phyloP scores from a whole-genome alignment of 331 rosid genomes.

The Quercus phellos region DNA sequence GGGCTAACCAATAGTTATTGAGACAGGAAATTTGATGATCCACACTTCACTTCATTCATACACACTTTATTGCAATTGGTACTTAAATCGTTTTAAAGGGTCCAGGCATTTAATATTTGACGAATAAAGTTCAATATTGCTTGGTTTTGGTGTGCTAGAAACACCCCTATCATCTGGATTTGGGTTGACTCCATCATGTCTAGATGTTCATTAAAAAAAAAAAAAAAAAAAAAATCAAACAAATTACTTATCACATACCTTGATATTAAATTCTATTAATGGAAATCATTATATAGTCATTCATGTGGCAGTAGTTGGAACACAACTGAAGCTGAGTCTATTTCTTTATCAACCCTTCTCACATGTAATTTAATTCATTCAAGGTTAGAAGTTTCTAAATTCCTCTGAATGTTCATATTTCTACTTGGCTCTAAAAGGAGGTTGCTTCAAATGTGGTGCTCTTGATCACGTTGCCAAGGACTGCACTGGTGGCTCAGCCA shows the following conservation, averaged over 20 bases:
- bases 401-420: not conserved
- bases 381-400: not conserved
- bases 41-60: not conserved
- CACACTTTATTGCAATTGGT: not conserved
- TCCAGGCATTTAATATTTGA: not conserved
- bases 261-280: not conserved
- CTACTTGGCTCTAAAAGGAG: slow-evolving; percentile 44
- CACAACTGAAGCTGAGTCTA: not conserved
- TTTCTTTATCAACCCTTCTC: not conserved
- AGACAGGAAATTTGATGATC: not conserved
- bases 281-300: not conserved
- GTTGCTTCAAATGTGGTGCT: slow-evolving; percentile 93
- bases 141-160: not conserved
- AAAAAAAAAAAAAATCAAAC: too few species aligned
- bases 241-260: not conserved
- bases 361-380: not conserved
- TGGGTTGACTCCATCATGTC: not conserved
- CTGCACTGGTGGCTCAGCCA: slow-evolving; percentile 53
- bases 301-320: not conserved
- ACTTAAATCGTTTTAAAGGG: not conserved
- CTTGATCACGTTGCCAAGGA: slow-evolving; percentile 81
- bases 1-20: not conserved
- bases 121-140: not conserved
- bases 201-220: not conserved
- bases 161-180: not conserved